These are phyloP conservation scores for Candolleomyces aberdarensis DNA, from an alignment of 768 basidiomycete species.

Conservation along the genomic window DNA sequence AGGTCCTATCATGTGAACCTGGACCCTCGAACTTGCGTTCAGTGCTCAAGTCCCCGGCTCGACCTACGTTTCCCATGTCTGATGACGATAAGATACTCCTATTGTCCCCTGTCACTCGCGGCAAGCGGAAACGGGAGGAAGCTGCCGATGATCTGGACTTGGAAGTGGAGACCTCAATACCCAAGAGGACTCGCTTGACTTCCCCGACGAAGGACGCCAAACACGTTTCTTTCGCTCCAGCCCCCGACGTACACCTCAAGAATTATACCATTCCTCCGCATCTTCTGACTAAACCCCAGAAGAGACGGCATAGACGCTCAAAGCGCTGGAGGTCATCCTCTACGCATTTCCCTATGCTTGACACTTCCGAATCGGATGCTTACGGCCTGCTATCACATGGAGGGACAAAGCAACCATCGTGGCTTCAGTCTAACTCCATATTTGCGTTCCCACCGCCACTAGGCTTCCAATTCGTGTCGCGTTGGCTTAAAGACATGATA, in stretches of 20 bases:
- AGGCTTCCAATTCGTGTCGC: not conserved
- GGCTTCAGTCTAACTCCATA: not conserved
- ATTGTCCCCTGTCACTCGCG: not conserved
- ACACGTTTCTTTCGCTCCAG: constrained; percentile 1
- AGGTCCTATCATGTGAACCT: not conserved
- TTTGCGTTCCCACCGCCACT: not conserved
- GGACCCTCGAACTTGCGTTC: not conserved
- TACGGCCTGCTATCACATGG: no score
- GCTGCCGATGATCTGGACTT: not conserved
- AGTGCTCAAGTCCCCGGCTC: not conserved
- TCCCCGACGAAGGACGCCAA: not conserved
- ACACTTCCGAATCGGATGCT: not conserved
- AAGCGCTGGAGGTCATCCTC: not conserved
- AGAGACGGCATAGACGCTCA: not conserved
- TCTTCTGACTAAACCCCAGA: not conserved
- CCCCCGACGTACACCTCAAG: not conserved
- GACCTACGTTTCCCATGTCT: not conserved
- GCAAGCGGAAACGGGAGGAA: not conserved
- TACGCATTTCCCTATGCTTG: not conserved
- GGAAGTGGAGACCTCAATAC: not conserved
- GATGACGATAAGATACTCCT: not conserved
- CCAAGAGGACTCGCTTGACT: not conserved
- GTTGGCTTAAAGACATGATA: not conserved
- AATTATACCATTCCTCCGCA: not conserved
- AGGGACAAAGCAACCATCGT: not conserved